Evolutionary conservation across 352 stramenopile genomes (phyloP).

Genomic region (Phytophthora sp.): DNA sequence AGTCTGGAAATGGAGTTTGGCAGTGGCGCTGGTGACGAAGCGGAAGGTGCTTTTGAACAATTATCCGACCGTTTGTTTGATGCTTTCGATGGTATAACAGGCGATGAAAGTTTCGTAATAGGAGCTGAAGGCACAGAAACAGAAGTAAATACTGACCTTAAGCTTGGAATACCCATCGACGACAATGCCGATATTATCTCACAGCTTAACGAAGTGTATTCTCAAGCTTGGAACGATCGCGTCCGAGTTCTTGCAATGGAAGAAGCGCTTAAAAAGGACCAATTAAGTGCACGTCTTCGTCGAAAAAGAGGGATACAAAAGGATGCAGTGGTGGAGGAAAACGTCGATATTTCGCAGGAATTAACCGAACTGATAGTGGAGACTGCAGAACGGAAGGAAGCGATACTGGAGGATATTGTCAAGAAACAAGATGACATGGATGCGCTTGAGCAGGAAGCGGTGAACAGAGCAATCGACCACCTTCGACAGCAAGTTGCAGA

Average conservation of each 20-base stretch:
- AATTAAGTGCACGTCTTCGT: conserved; percentile 36
- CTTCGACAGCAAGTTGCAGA: conserved; percentile 24
- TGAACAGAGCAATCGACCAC: conserved; percentile 10
- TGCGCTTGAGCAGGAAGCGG: conserved; percentile 22
- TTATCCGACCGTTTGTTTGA: conserved; percentile 18
- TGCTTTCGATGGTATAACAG: conserved; percentile 4
- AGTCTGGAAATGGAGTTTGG: conserved; percentile 61
- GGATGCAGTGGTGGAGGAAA: neutral
- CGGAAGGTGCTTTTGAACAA: conserved; percentile 38
- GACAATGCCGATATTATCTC: conserved; percentile 46
- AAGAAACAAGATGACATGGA: conserved; percentile 53
- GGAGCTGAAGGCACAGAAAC: neutral
- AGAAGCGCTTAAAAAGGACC: conserved; percentile 39
- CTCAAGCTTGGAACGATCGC: conserved; percentile 39
- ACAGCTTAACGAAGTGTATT: conserved; percentile 42
- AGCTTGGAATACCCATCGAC: neutral
- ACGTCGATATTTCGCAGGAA: neutral
- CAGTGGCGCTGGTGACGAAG: conserved; percentile 8
- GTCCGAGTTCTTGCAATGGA: conserved; percentile 33
- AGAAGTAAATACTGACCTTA: neutral
- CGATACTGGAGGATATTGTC: conserved; percentile 41
- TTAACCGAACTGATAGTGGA: conserved; percentile 16
- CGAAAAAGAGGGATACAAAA: conserved; percentile 18
- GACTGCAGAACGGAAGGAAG: conserved; percentile 26
- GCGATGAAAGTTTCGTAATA: conserved; percentile 6